phyloP scores from a whole-genome alignment of 2,329 filamentous ascomycete genomes.

The Fusarium mangiferae region DNA sequence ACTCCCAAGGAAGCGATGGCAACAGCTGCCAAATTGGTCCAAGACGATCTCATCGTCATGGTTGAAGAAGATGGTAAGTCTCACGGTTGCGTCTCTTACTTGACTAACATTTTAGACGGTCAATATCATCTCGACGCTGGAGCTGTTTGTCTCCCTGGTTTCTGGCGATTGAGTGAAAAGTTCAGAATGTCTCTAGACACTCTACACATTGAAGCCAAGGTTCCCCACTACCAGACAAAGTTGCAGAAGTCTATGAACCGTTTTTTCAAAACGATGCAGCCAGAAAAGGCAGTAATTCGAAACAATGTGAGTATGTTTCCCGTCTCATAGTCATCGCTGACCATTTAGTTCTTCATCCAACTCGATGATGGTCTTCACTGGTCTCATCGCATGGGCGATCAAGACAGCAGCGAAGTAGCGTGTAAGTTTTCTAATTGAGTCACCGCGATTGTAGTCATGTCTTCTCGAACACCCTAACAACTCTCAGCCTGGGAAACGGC shows the following conservation, averaged over 20 bases:
- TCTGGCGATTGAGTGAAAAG: slow-evolving; percentile 33
- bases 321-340: fast-evolving
- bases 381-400: slow-evolving; percentile 34
- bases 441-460: fast-evolving
- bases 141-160: slow-evolving; percentile 31
- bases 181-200: slow-evolving; percentile 36
- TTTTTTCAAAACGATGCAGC: slow-evolving; percentile 29
- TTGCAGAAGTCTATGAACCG: slow-evolving; percentile 34
- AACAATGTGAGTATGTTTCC: slow-evolving; percentile 10
- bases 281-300: slow-evolving; percentile 23
- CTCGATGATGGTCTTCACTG: slow-evolving; percentile 34
- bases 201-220: slow-evolving; percentile 32
- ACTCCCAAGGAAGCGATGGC: slow-evolving; percentile 26
- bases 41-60: slow-evolving; percentile 33
- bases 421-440: not conserved
- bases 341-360: slow-evolving; percentile 28
- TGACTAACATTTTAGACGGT: not conserved
- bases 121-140: slow-evolving; percentile 33
- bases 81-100: fast-evolving
- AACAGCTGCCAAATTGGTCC: slow-evolving; percentile 26
- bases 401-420: slow-evolving; percentile 14
- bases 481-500: slow-evolving; percentile 26
- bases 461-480: not conserved
- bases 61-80: slow-evolving; percentile 23
- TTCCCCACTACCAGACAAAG: slow-evolving; percentile 30